Evolutionary conservation across 345 rosid species (phyloP).

Genomic region (Aquilaria sinensis): DNA sequence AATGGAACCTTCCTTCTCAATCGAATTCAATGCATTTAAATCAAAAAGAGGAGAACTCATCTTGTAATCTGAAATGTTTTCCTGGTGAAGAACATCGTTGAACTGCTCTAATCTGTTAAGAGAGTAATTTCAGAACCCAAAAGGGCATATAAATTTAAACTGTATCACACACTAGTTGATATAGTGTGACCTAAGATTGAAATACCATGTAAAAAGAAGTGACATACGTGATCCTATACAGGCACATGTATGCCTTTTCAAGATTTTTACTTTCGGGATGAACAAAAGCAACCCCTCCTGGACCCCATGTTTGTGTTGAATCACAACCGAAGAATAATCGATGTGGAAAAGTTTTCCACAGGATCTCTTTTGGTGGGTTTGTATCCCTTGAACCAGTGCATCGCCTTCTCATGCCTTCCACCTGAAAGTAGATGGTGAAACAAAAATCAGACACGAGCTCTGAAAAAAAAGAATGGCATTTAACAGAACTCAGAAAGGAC

Average conservation of each 20-base stretch:
- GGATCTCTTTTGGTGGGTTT: constrained; percentile 57
- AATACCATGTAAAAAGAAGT: constrained; percentile 2
- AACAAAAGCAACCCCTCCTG: constrained; percentile 85
- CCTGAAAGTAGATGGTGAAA: constrained; percentile 29
- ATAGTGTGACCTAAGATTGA: neutral
- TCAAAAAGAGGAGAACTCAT: constrained; percentile 44
- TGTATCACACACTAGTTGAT: neutral
- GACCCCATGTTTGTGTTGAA: constrained; percentile 58
- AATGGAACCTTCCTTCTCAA: constrained; percentile 34
- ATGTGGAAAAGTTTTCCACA: constrained; percentile 70
- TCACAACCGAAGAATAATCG: constrained; percentile 84
- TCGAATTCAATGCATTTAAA: constrained; percentile 34
- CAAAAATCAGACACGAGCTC: constrained; percentile 2
- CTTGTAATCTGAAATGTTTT: constrained; percentile 36
- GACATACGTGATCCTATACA: constrained; percentile 77
- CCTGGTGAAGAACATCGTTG: constrained; percentile 79
- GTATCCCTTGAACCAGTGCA: constrained; percentile 74
- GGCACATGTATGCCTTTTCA: constrained; percentile 48
- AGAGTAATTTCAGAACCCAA: neutral
- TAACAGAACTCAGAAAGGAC: too few relatives aligned
- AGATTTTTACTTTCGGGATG: constrained; percentile 42
- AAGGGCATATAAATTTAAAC: neutral
- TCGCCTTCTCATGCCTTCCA: constrained; percentile 57
- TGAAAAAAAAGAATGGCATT: neutral
- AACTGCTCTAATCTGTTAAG: constrained; percentile 82